Evolutionary conservation across 2,329 filamentous ascomycete genomes (phyloP), one percentile per base, ranked within the genome.

Genomic region (Arthroderma sp.): DNA sequence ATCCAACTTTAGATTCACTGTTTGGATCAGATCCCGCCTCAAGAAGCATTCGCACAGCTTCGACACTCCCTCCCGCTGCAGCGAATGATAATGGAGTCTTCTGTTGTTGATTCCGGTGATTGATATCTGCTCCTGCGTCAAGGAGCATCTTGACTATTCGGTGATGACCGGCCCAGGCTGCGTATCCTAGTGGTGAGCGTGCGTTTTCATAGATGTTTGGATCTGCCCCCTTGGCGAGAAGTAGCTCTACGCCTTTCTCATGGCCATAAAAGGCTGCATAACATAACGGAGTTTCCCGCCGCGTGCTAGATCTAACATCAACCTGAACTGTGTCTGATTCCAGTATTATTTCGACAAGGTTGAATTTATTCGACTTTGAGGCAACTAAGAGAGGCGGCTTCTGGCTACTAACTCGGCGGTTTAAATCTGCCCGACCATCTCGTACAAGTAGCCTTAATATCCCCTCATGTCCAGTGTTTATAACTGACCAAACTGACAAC

Each of bases 161-260:
- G 11, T 15, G 28, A 39, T 43, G 29, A 3, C 45, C 36, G 29
- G 27, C 33, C n/a, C n/a, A 29, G 5, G 40, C 45, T 3, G 45
- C 45, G 15, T 38, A 40, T n/a, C 36, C 33, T 29, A 47, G 40
- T 3, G 45, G 45, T 8, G 7, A 7, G 2, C 36, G n/a, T 3
- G n/a, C 36, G n/a, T 37, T 37, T 8, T 37, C 7, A 22, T 22
- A 22, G 15, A 22, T 22, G 15, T 45, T 41, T 29, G 45, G 40
- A 43, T 43, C 31, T 3, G 45, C 45, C 7, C 45, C 40, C 27
- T 32, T 38, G 1, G 31, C 45, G 5, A 47, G 36, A n/a, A 47
- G 36, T 15, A 47, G 37, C 5, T 29, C 10, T 10, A 45, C 43
- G 4, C 40, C 36, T 29, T 9, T 29, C 7, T 34, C 38, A 36